Base-by-base conservation (phyloP, 805 yeast genomes). In the Millerozyma miso region DNA sequence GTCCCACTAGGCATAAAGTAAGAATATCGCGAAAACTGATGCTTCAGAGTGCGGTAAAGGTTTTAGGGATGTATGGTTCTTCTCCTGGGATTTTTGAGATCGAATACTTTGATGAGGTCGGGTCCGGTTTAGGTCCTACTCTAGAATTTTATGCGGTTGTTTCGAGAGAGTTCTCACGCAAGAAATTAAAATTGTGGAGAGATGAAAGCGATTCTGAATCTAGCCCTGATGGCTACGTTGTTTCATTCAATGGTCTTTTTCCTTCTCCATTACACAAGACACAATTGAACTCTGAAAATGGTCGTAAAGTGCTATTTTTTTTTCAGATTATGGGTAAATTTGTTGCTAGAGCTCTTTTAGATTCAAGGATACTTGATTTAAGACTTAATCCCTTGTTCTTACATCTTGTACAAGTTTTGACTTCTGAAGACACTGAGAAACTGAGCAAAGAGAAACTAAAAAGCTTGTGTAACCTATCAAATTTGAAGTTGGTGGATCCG, bases 111-210 rank as follows among this genome's bases (percentile, higher is more conserved):
- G 89, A 84, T 50, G 99, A 91, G 59, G 96, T 76, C 4, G 99
- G 98, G n/a, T 83, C 96, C 0, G 99, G 99, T 0, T 66, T 89
- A 36, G 99, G 99, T 0, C 99, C 99, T 3, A 91, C 99, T 0
- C 69, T 90, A 49, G 99, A 91, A 62, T 91, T 93, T 56, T 91
- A 88, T 56, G 81, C 97, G 0, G 69, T 74, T 13, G 88, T 87
- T 1, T 88, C 97, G 0, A 79, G 72, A 43, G 89, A 83, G 48
- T 88, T 91, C 58, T 67, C 84, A 1, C 73, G 67, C 49, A 74
- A 71, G 39, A 71, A 71, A 19, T 62, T 83, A 37, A 63, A 62
- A 6, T 67, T 93, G 68, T 91, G 98, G 98, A 74, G 95, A 51
- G 62, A 62, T 41, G 60, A 57, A 19, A 46, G 53, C 4, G 14